Percentiles rank a stretch among this genome's conserved stretches.
These are phyloP conservation scores for Tuber indicum DNA, from an alignment of 495 filamentous ascomycete species.

Conservation along the genomic window DNA sequence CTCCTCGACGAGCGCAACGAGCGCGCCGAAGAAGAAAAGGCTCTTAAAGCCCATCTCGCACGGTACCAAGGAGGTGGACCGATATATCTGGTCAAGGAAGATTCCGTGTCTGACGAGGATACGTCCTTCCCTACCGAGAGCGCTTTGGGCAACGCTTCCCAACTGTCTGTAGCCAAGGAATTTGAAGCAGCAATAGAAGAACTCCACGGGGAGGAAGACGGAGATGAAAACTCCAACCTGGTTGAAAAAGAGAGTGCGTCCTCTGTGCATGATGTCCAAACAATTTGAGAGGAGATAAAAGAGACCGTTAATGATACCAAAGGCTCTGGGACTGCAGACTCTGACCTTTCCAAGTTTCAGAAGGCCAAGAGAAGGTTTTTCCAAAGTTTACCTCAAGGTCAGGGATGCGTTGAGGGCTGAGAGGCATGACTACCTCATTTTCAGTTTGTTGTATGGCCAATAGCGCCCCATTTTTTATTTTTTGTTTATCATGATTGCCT, in stretches of 20 bases:
- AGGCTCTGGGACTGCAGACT: no score
- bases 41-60: not conserved
- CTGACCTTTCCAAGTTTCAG: not conserved
- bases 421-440: not conserved
- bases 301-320: not conserved
- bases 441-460: not conserved
- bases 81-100: not conserved
- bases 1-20: not conserved
- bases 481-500: not conserved
- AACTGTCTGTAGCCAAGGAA: not conserved
- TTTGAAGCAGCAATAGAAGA: conserved; percentile 6
- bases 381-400: not conserved
- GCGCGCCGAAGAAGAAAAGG: not conserved
- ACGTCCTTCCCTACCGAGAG: not conserved
- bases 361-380: not conserved
- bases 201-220: conserved; percentile 20
- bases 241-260: not conserved
- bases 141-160: not conserved
- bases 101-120: not conserved
- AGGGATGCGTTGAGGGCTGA: not conserved
- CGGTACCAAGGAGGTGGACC: not conserved
- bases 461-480: not conserved
- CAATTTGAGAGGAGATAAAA: not conserved
- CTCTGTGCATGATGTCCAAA: not conserved
- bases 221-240: conserved; percentile 11